Evolutionary conservation across 1,284 basidiomycete genomes (phyloP).

Genomic region (Trichosporon sp.): DNA sequence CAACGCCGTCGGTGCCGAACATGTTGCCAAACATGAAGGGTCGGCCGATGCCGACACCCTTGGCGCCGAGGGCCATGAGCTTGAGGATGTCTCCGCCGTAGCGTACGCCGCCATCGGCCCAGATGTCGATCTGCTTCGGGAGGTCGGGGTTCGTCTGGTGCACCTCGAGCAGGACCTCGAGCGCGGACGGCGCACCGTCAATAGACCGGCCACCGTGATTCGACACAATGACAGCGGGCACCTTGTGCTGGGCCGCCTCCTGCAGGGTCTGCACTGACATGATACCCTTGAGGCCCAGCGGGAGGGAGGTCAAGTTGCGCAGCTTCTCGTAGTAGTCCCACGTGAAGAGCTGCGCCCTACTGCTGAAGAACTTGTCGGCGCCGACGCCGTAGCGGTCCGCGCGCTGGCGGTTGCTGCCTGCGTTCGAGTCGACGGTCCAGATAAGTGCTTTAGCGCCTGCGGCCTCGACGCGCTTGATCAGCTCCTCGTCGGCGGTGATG

Average conservation of each 20-base stretch:
- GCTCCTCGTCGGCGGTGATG: conserved; percentile 42
- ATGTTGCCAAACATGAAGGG: conserved; percentile 40
- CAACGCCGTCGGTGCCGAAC: conserved; percentile 39
- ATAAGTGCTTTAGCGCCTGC: conserved; percentile 49
- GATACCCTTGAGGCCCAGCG: conserved; percentile 65
- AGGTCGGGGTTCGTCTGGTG: conserved; percentile 45
- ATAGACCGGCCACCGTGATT: conserved; percentile 44
- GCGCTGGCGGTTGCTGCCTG: conserved; percentile 22
- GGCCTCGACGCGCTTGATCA: conserved; percentile 49
- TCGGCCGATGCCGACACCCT: conserved; percentile 50
- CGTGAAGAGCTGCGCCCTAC: conserved; percentile 15
- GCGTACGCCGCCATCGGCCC: conserved; percentile 51
- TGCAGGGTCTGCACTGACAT: conserved; percentile 49
- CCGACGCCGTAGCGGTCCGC: neutral
- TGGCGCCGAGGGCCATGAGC: conserved; percentile 50
- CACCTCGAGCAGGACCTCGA: conserved; percentile 45
- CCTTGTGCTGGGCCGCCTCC: conserved; percentile 36
- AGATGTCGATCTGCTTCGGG: conserved; percentile 47
- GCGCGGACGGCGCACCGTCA: conserved; percentile 37
- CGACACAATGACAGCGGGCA: conserved; percentile 48
- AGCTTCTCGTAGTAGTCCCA: conserved; percentile 54
- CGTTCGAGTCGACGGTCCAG: conserved; percentile 46
- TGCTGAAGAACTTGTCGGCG: conserved; percentile 12
- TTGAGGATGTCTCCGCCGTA: conserved; percentile 50
- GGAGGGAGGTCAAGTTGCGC: conserved; percentile 65